Conservation (phyloP, 108 stramenopile species). For the Cyclostephanos tholiformis region DNA sequence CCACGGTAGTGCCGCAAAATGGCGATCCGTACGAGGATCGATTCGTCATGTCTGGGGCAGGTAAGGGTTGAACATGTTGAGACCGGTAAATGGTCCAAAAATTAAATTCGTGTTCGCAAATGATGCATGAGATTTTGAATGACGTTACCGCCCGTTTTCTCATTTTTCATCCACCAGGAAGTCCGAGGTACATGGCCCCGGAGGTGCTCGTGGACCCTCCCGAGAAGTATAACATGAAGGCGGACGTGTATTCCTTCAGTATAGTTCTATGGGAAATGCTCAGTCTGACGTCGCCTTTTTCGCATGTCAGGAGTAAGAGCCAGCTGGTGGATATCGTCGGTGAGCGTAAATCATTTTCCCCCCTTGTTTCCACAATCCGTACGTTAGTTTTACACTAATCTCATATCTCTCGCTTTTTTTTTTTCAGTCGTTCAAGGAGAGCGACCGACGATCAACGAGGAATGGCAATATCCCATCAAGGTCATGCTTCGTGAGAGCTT, state of each 20-base stretch:
- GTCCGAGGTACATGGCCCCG: slow-evolving; percentile 45
- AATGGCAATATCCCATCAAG: slow-evolving; percentile 25
- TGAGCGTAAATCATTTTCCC: slow-evolving; percentile 6
- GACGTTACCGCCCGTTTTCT: neutral
- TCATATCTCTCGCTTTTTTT: neutral
- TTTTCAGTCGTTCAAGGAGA: slow-evolving; percentile 7
- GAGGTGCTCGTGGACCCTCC: slow-evolving; percentile 20
- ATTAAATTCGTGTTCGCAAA: neutral
- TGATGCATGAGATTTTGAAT: neutral
- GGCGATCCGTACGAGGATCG: slow-evolving; percentile 24
- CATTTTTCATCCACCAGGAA: slow-evolving; percentile 1
- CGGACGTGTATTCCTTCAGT: slow-evolving; percentile 55
- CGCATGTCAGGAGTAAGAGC: slow-evolving; percentile 12
- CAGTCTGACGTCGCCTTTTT: slow-evolving; percentile 21
- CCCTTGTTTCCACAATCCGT: too few species aligned
- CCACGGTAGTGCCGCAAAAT: slow-evolving; percentile 47
- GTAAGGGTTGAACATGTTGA: neutral
- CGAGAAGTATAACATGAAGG: slow-evolving; percentile 43
- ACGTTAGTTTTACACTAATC: too few species aligned
- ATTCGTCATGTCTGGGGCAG: slow-evolving; percentile 39
- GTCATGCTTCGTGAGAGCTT: slow-evolving; percentile 15
- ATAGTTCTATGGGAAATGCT: slow-evolving; percentile 53
- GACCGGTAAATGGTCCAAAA: neutral
- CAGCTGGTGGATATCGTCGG: slow-evolving; percentile 27
- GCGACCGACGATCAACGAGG: slow-evolving; percentile 22